Evolutionary conservation across 306 rosid genomes (phyloP).

Genomic region (cucumber (Cucumis sativus)): DNA sequence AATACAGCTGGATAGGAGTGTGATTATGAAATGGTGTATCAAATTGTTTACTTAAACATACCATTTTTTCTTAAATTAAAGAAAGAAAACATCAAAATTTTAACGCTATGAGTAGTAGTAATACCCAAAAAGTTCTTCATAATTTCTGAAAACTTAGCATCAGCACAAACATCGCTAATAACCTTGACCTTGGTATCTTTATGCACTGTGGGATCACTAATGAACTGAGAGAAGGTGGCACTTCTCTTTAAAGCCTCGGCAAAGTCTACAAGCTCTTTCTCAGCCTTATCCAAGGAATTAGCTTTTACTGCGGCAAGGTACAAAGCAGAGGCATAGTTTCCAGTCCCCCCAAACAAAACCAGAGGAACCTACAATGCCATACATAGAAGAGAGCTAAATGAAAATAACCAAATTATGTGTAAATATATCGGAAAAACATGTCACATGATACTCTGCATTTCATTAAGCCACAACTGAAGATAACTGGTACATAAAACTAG

Average conservation of each 20-base stretch:
- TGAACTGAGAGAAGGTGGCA: constrained; percentile 35
- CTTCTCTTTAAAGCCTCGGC: constrained; percentile 45
- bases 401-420: not conserved
- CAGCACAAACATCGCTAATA: constrained; percentile 29
- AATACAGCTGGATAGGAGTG: constrained; percentile 28
- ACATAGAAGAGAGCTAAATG: not conserved
- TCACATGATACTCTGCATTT: not conserved
- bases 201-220: constrained; percentile 46
- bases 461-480: not conserved
- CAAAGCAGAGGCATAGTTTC: constrained; percentile 91
- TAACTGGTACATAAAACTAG: not conserved
- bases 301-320: constrained; percentile 62
- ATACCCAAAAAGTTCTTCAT: constrained; percentile 69
- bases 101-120: not conserved
- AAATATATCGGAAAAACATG: not conserved
- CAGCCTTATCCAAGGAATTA: constrained; percentile 61
- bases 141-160: constrained; percentile 61
- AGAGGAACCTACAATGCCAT: constrained; percentile 47
- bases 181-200: constrained; percentile 38
- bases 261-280: constrained; percentile 49
- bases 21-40: not conserved
- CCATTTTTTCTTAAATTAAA: not conserved
- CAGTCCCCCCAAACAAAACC: constrained; percentile 77
- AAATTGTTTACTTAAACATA: not conserved
- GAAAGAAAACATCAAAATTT: not conserved